Evolutionary conservation across 805 yeast species (phyloP).

Genomic region (Candida methanosorbosa): DNA sequence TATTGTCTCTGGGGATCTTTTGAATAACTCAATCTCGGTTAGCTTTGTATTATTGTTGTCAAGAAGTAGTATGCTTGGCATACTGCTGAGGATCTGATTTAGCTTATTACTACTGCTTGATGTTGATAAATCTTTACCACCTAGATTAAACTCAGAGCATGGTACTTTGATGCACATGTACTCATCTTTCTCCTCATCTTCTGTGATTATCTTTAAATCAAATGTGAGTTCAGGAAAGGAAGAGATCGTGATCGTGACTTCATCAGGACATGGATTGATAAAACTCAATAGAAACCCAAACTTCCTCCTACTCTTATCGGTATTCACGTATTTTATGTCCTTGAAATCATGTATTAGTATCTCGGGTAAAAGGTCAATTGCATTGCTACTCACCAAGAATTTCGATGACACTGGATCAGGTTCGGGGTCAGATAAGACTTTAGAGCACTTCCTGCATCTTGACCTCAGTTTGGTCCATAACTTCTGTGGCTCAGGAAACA

Average conservation of each 20-base stretch:
- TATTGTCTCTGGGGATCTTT: conserved; percentile 8
- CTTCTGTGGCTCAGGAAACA: conserved; percentile 12
- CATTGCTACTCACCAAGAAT: conserved; percentile 7
- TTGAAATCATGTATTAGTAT: conserved; percentile 5
- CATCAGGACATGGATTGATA: not conserved
- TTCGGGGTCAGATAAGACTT: conserved; percentile 9
- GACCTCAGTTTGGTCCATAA: conserved; percentile 8
- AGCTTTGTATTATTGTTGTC: conserved; percentile 16
- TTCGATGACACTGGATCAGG: conserved; percentile 12
- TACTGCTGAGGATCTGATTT: conserved; percentile 9
- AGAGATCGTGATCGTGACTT: not conserved
- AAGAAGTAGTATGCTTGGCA: conserved; percentile 23
- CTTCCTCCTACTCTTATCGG: not conserved
- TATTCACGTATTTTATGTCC: not conserved
- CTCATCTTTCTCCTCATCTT: not conserved
- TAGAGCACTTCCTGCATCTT: conserved; percentile 16
- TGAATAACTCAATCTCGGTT: conserved; percentile 23
- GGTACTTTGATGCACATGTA: not conserved
- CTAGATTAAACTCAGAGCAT: not conserved
- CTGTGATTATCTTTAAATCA: not conserved
- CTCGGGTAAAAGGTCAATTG: conserved; percentile 15
- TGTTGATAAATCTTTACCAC: conserved; percentile 2
- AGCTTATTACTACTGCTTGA: conserved; percentile 4
- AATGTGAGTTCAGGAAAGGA: not conserved
- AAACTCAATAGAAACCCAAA: not conserved